Evolutionary conservation across 2,329 filamentous ascomycete genomes (phyloP).

Genomic region (Botrytis sinoallii): DNA sequence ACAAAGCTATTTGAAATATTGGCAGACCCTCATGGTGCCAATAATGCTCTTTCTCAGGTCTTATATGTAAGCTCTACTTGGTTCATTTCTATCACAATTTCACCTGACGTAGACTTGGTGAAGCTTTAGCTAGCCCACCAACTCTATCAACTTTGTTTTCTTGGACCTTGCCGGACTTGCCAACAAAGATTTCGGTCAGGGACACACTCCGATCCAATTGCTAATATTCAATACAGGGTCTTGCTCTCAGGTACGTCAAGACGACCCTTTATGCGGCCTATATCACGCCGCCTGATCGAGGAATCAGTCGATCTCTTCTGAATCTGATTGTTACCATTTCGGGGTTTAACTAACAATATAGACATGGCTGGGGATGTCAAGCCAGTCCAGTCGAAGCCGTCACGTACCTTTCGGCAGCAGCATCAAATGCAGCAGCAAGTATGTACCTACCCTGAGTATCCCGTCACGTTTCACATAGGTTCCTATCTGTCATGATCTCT

Average conservation of each 20-base stretch:
- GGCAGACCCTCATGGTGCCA: conserved; percentile 78
- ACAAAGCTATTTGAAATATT: conserved; percentile 82
- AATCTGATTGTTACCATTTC: conserved; percentile 12
- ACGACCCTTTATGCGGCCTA: conserved; percentile 24
- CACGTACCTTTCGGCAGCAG: conserved; percentile 81
- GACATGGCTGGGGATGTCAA: conserved; percentile 89
- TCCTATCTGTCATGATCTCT: background rate
- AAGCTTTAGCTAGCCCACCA: conserved; percentile 9
- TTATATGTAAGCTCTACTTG: conserved; percentile 54
- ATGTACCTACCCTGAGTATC: conserved; percentile 8
- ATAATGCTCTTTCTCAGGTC: conserved; percentile 93
- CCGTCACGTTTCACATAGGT: conserved; percentile 4
- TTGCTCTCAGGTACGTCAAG: conserved; percentile 71
- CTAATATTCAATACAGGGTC: conserved; percentile 47
- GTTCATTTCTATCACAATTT: background rate
- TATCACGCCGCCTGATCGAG: conserved; percentile 17
- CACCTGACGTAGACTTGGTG: background rate
- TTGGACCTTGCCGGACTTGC: background rate
- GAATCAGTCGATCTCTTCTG: background rate
- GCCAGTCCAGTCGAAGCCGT: conserved; percentile 72
- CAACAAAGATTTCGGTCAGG: conserved; percentile 8
- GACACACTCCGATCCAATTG: conserved; percentile 10
- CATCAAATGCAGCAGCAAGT: conserved; percentile 77
- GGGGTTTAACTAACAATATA: conserved; percentile 38
- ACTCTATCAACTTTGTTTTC: background rate